A percentile compares a stretch with the other conserved stretches of the same genome.
phyloP scores from a whole-genome alignment of 169 alveolate species.

The Besnoitia besnoiti region DNA sequence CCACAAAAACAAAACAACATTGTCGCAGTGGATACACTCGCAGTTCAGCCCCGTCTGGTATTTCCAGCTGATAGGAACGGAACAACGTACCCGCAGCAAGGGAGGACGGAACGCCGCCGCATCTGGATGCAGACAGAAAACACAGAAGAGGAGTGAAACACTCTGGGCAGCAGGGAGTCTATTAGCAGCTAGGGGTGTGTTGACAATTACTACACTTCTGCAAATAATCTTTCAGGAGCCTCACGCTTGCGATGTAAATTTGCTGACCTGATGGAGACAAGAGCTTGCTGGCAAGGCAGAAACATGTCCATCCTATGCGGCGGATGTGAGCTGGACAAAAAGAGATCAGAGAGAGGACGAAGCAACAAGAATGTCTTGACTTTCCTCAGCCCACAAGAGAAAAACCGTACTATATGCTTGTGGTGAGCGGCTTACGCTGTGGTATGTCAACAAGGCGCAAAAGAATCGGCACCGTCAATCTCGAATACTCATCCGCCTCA shows the following conservation, averaged over 20 bases:
- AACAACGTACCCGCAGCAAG: conserved; percentile 26
- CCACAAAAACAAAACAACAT: not conserved
- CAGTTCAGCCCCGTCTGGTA: not conserved
- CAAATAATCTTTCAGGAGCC: too few species aligned
- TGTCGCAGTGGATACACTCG: not conserved
- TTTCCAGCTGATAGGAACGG: not conserved
- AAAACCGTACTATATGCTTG: not conserved
- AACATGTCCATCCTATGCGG: conserved; percentile 1
- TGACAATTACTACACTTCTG: too few species aligned
- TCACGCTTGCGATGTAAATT: too few species aligned
- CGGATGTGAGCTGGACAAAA: conserved; percentile 11
- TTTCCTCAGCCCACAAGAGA: not conserved
- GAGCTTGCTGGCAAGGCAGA: not conserved
- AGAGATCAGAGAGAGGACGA: not conserved
- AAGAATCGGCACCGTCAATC: not conserved
- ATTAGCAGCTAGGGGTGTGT: too few species aligned
- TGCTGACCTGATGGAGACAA: not conserved
- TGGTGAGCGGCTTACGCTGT: not conserved
- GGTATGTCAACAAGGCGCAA: conserved; percentile 40
- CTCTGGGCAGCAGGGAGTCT: too few species aligned
- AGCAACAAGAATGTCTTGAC: not conserved
- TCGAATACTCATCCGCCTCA: not conserved
- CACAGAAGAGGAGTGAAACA: too few species aligned
- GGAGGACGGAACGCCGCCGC: conserved; percentile 18
- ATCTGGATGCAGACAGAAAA: not conserved